Evolutionary conservation across 495 filamentous ascomycete genomes (phyloP), one percentile per base, ranked within the genome.

Genomic region (Aspergillus egyptiacus): DNA sequence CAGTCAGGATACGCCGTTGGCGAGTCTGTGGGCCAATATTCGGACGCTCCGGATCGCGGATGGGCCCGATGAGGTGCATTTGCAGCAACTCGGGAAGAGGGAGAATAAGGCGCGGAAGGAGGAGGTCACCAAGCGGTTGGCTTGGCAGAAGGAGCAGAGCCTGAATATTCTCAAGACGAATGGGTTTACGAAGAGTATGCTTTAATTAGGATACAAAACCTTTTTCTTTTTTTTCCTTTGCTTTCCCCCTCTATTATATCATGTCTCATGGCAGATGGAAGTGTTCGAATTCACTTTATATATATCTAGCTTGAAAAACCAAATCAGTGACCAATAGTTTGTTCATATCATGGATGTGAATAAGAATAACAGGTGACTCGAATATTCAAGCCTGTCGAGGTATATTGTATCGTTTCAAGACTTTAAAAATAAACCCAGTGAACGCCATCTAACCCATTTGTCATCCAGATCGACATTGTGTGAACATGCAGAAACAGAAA

Each of bases 61-160:
- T 68, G 91, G 90, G 5, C 90, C 90, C 0, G 91, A 95, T 67
- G 91, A 96, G 77, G 89, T 94, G 31, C 90, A 96, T 68, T 66
- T 96, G 64, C 86, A 94, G 70, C 90, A 96, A 65, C 74, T 96
- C 69, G 91, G 89, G 9, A 78, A 79, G 57, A 81, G 88, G 41
- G 90, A 96, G 75, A 94, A 90, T 61, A 83, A 78, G 68, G 66
- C 77, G 32, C 76, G 80, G 31, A 74, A 73, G 66, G 82, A 72
- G 39, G 69, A 77, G 33, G 73, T 89, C 42, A 70, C 74, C 27
- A 73, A 72, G 39, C 84, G 79, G 63, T 72, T 91, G 56, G 69
- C 74, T 27, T 74, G 67, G 67, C 88, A 93, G 68, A 76, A 66
- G 48, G 65, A 75, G 39, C 80, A 79, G 67, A 77, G 82, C 2